Percentiles rank a stretch among this genome's conserved stretches.
These are phyloP conservation scores for Rubia tinctorum DNA, from an alignment of 305 asterid species.

Conservation along the genomic window DNA sequence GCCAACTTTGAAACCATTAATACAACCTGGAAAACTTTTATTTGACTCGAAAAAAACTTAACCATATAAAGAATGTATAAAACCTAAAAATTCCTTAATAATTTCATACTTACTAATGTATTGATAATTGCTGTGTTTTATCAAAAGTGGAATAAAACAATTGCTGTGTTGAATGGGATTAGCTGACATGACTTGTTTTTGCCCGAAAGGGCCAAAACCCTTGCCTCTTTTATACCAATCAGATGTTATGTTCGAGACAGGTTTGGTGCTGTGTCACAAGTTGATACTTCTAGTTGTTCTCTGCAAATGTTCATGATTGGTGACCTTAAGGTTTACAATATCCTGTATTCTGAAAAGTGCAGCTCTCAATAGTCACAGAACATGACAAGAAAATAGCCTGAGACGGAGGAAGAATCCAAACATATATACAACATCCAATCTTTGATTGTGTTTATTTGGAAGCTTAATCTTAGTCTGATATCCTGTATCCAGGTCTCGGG, in stretches of 20 bases:
- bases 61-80: too few relatives aligned
- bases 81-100: background rate
- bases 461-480: background rate
- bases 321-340: background rate
- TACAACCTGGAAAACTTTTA: background rate
- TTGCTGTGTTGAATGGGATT: background rate
- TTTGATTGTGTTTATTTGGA: background rate
- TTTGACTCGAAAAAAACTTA: background rate
- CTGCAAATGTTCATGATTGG: background rate
- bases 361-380: background rate
- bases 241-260: background rate
- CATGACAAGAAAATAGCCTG: background rate
- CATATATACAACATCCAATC: background rate
- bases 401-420: background rate
- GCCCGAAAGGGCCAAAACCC: background rate
- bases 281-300: background rate
- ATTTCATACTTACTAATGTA: background rate
- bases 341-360: background rate
- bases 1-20: background rate
- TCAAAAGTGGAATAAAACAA: background rate
- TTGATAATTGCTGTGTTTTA: background rate
- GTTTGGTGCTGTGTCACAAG: background rate
- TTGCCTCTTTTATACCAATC: background rate
- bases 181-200: background rate
- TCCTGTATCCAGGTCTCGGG: slow-evolving; percentile 67